Evolutionary conservation across 495 filamentous ascomycete genomes (phyloP).

Genomic region (Xylaria palmicola): DNA sequence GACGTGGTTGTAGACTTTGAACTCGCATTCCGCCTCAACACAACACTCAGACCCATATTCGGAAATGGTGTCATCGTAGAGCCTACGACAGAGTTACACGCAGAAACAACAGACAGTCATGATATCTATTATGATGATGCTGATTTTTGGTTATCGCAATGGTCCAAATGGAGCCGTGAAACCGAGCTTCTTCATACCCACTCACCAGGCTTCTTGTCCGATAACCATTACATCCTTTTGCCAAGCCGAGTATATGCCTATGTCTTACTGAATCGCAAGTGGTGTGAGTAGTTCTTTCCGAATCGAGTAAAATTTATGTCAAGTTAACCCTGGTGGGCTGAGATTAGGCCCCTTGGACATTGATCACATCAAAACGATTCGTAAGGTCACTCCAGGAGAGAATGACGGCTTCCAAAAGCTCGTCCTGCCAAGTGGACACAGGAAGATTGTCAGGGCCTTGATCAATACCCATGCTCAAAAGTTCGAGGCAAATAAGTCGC

Average conservation of each 20-base stretch:
- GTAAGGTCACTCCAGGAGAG: not conserved
- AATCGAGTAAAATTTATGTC: not conserved
- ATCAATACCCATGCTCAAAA: constrained; percentile 40
- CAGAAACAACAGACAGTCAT: not conserved
- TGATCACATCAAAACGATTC: not conserved
- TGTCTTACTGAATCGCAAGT: not conserved
- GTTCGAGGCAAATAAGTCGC: constrained; percentile 21
- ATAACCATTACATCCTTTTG: not conserved
- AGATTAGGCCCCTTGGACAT: not conserved
- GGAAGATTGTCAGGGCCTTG: too few species aligned
- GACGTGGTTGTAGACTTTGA: not conserved
- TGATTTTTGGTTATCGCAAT: not conserved
- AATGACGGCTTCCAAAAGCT: not conserved
- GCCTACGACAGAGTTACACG: not conserved
- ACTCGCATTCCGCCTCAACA: not conserved
- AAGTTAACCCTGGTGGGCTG: not conserved
- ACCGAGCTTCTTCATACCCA: not conserved
- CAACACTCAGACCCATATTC: not conserved
- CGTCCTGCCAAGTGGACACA: too few species aligned
- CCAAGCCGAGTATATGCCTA: not conserved
- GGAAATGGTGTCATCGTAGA: not conserved
- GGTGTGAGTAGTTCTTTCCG: not conserved
- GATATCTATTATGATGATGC: not conserved
- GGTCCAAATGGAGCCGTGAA: not conserved
- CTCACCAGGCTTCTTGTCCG: not conserved